Percentiles rank a stretch among this genome's conserved stretches.
These are phyloP conservation scores for Avena atlantica DNA, from an alignment of 176 grass and related monocot genomes.

Conservation along the genomic window DNA sequence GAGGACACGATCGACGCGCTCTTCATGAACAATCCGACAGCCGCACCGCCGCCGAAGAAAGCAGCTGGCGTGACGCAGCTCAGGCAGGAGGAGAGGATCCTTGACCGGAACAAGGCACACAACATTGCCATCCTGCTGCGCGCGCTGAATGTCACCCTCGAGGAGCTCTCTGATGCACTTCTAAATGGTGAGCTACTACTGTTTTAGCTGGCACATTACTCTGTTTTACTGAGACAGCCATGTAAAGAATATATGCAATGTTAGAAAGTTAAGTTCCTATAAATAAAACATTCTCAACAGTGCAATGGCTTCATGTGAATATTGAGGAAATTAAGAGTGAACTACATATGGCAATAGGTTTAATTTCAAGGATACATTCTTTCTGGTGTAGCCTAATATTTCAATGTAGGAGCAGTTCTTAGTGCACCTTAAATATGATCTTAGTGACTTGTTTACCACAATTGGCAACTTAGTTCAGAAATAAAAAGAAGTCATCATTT, in stretches of 20 bases:
- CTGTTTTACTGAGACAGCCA: neutral
- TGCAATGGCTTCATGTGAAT: no score
- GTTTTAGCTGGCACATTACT: neutral
- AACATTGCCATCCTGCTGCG: conserved; percentile 96
- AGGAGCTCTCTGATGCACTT: conserved; percentile 79
- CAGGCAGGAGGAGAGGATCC: conserved; percentile 78
- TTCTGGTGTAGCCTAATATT: no score
- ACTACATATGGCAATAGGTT: no score
- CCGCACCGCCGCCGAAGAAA: conserved; percentile 40
- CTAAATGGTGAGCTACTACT: conserved; percentile 60
- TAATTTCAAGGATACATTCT: no score
- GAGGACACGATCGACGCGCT: conserved; percentile 95
- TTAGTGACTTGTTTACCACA: neutral
- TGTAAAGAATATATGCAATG: neutral
- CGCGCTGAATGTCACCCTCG: conserved; percentile 84
- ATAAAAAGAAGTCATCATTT: neutral
- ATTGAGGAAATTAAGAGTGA: no score
- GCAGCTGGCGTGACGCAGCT: conserved; percentile 43
- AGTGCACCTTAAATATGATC: neutral
- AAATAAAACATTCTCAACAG: neutral
- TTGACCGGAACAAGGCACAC: conserved; percentile 92
- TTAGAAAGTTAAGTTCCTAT: neutral
- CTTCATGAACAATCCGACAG: conserved; percentile 70
- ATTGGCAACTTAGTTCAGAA: neutral
- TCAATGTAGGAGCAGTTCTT: neutral